A percentile compares a stretch with the other conserved stretches of the same genome.
These are phyloP conservation scores for Syzygium grande DNA, from an alignment of 345 rosid genomes.

Conservation along the genomic window DNA sequence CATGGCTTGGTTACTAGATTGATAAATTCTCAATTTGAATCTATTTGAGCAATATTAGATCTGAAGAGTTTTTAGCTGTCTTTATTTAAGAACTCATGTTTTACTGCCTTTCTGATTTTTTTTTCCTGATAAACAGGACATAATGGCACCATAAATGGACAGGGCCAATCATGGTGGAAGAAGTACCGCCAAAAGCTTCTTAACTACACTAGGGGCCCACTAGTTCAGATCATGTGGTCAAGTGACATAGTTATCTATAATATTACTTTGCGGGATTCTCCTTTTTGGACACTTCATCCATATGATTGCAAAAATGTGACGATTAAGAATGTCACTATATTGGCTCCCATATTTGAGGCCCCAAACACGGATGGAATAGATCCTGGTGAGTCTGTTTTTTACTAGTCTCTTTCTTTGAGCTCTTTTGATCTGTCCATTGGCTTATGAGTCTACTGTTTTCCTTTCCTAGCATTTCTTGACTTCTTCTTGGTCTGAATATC, in stretches of 20 bases:
- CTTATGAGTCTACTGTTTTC: not conserved
- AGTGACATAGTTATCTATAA: conserved; percentile 73
- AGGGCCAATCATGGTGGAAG: conserved; percentile 97
- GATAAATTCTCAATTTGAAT: not conserved
- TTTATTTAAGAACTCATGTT: not conserved
- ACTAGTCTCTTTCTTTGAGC: not conserved
- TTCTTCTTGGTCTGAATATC: not conserved
- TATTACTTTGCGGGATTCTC: conserved; percentile 81
- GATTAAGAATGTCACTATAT: conserved; percentile 61
- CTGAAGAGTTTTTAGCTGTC: not conserved
- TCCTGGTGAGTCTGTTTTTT: conserved; percentile 48
- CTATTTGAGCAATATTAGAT: not conserved
- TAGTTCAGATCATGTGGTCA: conserved; percentile 94
- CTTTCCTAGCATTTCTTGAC: not conserved
- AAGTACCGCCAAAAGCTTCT: conserved; percentile 89
- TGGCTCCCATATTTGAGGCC: conserved; percentile 74
- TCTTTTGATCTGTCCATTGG: not conserved
- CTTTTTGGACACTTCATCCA: conserved; percentile 98
- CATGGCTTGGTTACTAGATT: not conserved
- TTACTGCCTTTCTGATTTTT: not conserved
- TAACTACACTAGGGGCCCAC: conserved; percentile 92
- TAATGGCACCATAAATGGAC: conserved; percentile 94
- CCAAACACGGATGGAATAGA: conserved; percentile 99
- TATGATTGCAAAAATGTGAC: conserved; percentile 95
- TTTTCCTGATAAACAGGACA: conserved; percentile 45